Evolutionary conservation across 2,329 filamentous ascomycete species (phyloP).

Genomic region (Penicillium crustosum): DNA sequence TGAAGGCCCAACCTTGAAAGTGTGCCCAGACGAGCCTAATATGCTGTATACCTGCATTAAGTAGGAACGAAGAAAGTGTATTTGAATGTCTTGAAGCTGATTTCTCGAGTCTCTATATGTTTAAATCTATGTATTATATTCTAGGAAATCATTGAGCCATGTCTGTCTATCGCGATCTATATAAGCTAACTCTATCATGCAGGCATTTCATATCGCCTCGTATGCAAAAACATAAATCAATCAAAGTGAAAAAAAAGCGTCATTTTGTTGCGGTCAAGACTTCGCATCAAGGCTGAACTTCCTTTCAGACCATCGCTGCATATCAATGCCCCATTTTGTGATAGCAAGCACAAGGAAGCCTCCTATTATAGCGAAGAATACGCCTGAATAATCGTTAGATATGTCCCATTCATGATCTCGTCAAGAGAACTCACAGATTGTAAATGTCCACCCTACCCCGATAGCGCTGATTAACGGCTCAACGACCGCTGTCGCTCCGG

Average conservation of each 20-base stretch:
- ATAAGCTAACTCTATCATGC: slow-evolving; percentile 1
- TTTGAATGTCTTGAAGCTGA: background rate
- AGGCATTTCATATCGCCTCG: background rate
- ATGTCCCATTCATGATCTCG: slow-evolving; percentile 26
- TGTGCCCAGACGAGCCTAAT: background rate
- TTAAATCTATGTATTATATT: background rate
- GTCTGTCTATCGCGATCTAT: slow-evolving; percentile 3
- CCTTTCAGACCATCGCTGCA: slow-evolving; percentile 36
- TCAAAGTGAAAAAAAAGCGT: background rate
- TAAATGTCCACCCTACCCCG: slow-evolving; percentile 79
- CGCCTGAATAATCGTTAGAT: slow-evolving; percentile 24
- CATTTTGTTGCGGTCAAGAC: slow-evolving; percentile 1
- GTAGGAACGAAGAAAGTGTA: background rate
- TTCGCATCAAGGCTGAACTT: slow-evolving; percentile 25
- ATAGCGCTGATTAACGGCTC: slow-evolving; percentile 70
- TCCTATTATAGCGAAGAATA: slow-evolving; percentile 30
- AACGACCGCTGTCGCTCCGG: slow-evolving; percentile 66
- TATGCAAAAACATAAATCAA: slow-evolving; percentile 3
- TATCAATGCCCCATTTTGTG: slow-evolving; percentile 33
- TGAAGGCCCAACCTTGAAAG: background rate
- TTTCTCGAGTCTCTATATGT: background rate
- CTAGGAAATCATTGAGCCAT: background rate
- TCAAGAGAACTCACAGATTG: slow-evolving; percentile 54
- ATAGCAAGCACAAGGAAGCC: slow-evolving; percentile 31
- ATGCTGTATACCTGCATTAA: background rate